phyloP scores from a whole-genome alignment of 2,329 filamentous ascomycete species.

The Stachybotrys chlorohalonatus region DNA sequence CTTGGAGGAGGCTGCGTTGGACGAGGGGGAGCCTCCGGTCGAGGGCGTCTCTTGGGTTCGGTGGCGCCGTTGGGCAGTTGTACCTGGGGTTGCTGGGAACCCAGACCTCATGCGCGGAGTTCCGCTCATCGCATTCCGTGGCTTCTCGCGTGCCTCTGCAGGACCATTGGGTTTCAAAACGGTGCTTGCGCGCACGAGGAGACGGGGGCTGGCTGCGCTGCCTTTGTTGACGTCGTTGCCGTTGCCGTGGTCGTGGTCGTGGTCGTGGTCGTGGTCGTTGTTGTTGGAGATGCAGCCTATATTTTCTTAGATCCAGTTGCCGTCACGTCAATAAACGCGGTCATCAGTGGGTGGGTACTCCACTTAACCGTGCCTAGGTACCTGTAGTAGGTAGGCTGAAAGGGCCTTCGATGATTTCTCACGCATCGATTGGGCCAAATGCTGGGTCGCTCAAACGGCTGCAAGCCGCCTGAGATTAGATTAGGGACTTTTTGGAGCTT shows the following conservation, averaged over 20 bases:
- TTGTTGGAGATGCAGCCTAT: not conserved
- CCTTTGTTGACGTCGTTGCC: not conserved
- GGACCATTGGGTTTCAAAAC: not conserved
- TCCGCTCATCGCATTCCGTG: constrained; percentile 66
- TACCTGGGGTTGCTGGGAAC: constrained; percentile 66
- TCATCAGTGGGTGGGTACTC: constrained; percentile 1
- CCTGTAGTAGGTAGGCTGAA: too few species aligned
- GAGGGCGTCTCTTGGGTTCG: constrained; percentile 20
- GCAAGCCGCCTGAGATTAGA: too few species aligned
- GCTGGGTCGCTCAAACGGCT: too few species aligned
- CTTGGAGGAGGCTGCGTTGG: constrained; percentile 17
- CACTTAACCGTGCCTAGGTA: constrained; percentile 12
- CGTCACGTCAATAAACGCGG: constrained; percentile 22
- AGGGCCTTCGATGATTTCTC: too few species aligned
- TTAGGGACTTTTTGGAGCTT: too few species aligned
- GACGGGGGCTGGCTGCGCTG: not conserved
- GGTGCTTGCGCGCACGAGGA: not conserved
- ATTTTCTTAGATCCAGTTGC: constrained; percentile 6
- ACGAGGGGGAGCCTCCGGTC: constrained; percentile 18
- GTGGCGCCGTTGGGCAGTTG: constrained; percentile 27
- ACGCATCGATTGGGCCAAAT: too few species aligned
- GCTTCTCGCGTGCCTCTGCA: not conserved
- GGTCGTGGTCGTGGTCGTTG: not conserved
- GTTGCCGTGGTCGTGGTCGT: not conserved
- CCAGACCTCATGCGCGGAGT: constrained; percentile 77